Evolutionary conservation across 768 basidiomycete genomes (phyloP), one percentile per base, ranked within the genome.

Genomic region (Trametes cubensis): DNA sequence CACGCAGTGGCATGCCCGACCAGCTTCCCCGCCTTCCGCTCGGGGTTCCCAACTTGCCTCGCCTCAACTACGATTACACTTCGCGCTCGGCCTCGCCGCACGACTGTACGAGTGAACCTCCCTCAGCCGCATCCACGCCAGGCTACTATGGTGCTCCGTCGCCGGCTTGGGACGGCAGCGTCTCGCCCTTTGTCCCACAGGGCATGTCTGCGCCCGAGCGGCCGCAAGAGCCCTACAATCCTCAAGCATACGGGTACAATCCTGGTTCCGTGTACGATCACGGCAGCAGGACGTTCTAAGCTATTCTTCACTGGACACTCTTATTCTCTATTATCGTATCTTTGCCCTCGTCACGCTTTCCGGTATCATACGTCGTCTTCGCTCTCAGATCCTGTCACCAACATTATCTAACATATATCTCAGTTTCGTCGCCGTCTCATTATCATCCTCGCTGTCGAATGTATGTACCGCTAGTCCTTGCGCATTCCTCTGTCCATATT

Each of bases 21-120:
- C 58, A 52, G 54, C 41, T 59, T 14, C 46, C 55, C 5, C 47
- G 42, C 2, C 60, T 65, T 14, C 60, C 60, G n/a, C 57, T 61
- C 18, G 50, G 34, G 23, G 55, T 62, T 60, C 47, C 60, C 20
- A 49, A 54, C 42, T 46, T 65, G n/a, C 64, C 60, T 3, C 51
- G 60, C 0, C 39, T 55, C 14, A 26, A 61, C 55, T 61, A 65
- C 50, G 63, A 60, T 17, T 64, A 64, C 49, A 21, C 17, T 38
- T 53, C 62, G 28, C 58, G 54, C 38, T 4, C 58, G 13, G 48
- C 28, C 23, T 56, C 58, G 17, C 63, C 58, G 4, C 59, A 64
- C 45, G 63, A 46, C 0, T 55, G 40, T n/a, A 38, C 45, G n/a
- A 20, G 42, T 50, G 54, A 60, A 25, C 54, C 48, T 18, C 58